Conservation (phyloP, 345 rosid genomes). For the Brassica nigra region DNA sequence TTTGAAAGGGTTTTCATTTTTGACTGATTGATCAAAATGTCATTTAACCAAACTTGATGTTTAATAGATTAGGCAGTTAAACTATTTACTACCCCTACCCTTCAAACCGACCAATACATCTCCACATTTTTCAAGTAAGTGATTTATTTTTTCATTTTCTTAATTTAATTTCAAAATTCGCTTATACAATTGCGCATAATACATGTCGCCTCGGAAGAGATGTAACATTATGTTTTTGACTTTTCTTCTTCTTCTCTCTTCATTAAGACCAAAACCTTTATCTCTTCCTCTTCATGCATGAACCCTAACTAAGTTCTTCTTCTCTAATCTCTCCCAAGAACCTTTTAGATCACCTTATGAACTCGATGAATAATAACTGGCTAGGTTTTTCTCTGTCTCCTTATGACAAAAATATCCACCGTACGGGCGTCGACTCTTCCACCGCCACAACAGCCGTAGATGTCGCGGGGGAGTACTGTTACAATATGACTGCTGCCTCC, state of each 20-base stretch:
- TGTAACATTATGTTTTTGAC: constrained; percentile 38
- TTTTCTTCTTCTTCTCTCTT: constrained; percentile 44
- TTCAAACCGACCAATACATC: constrained; percentile 45
- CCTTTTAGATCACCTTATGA: neutral
- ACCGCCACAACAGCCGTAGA: constrained; percentile 45
- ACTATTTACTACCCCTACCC: neutral
- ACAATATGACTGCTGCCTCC: constrained; percentile 46
- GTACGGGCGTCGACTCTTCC: constrained; percentile 29
- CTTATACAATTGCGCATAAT: constrained; percentile 30
- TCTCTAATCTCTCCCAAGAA: constrained; percentile 4
- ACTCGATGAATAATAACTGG: constrained; percentile 64
- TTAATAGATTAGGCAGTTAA: neutral
- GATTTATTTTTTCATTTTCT: neutral
- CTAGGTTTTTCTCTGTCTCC: constrained; percentile 83
- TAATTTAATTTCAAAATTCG: constrained; percentile 5
- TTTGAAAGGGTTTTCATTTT: neutral
- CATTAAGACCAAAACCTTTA: constrained; percentile 35
- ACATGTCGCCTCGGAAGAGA: constrained; percentile 37
- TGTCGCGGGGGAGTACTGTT: constrained; percentile 54
- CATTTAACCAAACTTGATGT: neutral
- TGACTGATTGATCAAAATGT: neutral
- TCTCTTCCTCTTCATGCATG: constrained; percentile 45
- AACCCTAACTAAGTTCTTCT: constrained; percentile 37
- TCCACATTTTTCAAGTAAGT: constrained; percentile 37
- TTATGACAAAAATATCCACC: constrained; percentile 44